Evolutionary conservation across 495 filamentous ascomycete species (phyloP).

Genomic region (Talaromyces adpressus): DNA sequence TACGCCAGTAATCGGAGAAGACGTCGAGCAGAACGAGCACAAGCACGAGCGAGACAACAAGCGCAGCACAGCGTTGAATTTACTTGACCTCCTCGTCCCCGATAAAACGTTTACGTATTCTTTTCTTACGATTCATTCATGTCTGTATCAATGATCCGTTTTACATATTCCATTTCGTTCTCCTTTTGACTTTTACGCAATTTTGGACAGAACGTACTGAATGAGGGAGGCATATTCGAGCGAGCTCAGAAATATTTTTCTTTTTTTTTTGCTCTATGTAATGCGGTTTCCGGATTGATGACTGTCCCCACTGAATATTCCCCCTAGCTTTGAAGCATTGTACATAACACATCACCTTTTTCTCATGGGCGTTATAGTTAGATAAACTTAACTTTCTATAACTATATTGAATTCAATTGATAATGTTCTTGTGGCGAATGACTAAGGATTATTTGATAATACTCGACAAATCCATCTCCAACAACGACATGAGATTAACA

Average conservation of each 20-base stretch:
- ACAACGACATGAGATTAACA: constrained; percentile 54
- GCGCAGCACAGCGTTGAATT: constrained; percentile 39
- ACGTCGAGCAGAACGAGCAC: constrained; percentile 44
- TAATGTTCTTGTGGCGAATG: background rate
- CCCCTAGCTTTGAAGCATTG: background rate
- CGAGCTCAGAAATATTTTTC: background rate
- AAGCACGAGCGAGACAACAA: constrained; percentile 40
- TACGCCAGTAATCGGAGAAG: constrained; percentile 47
- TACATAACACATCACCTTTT: background rate
- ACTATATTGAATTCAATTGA: background rate
- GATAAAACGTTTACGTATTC: background rate
- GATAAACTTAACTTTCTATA: background rate
- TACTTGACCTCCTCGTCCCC: constrained; percentile 18
- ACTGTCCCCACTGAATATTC: background rate
- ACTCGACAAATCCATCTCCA: constrained; percentile 51
- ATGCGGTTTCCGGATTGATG: background rate
- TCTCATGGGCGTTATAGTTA: background rate
- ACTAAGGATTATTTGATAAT: constrained; percentile 4
- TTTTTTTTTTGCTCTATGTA: background rate
- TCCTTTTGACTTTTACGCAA: background rate
- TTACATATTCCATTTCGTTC: background rate
- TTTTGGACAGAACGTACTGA: background rate
- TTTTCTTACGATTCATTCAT: background rate
- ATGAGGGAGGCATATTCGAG: background rate
- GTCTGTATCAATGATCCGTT: background rate